A percentile compares a stretch with the other conserved stretches of the same genome.
These are phyloP conservation scores for Phlyctochytrium planicorne DNA, from an alignment of 192 early-diverging fungal species.

Conservation along the genomic window DNA sequence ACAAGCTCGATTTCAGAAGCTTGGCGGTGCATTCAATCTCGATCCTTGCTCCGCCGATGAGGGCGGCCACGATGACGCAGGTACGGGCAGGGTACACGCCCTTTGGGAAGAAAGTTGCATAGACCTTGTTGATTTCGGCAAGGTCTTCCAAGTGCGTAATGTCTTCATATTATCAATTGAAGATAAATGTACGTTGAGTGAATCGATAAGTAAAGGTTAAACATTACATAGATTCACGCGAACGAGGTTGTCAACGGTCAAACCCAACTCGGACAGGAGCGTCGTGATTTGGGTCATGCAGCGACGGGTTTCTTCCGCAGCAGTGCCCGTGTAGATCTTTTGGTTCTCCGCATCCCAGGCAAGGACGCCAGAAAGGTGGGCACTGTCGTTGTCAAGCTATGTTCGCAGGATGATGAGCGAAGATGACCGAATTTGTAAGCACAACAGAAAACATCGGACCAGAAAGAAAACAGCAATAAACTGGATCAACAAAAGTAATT, in stretches of 20 bases:
- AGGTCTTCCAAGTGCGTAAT: conserved; percentile 22
- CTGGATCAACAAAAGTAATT: too few species aligned
- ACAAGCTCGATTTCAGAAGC: conserved; percentile 6
- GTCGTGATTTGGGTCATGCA: conserved; percentile 20
- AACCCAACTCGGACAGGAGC: conserved; percentile 10
- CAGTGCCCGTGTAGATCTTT: conserved; percentile 10
- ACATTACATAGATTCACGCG: conserved; percentile 20
- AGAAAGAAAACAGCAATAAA: too few species aligned
- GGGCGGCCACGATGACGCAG: conserved; percentile 14
- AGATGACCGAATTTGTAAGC: too few species aligned
- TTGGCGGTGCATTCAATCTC: conserved; percentile 22
- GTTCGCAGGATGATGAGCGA: background rate
- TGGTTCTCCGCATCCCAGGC: conserved; percentile 14
- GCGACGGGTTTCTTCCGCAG: conserved; percentile 10
- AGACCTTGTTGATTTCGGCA: conserved; percentile 25
- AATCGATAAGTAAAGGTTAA: background rate
- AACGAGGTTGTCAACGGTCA: conserved; percentile 8
- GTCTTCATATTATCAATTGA: conserved; percentile 1
- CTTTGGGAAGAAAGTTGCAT: conserved; percentile 14
- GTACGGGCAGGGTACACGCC: conserved; percentile 21
- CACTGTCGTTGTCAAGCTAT: conserved; percentile 11
- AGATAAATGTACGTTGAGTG: background rate
- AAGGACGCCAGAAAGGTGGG: conserved; percentile 21
- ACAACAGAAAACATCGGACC: too few species aligned
- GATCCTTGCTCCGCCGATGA: conserved; percentile 18